These are phyloP conservation scores for Russula virescens DNA, from an alignment of 768 basidiomycete genomes.

Conservation along the genomic window DNA sequence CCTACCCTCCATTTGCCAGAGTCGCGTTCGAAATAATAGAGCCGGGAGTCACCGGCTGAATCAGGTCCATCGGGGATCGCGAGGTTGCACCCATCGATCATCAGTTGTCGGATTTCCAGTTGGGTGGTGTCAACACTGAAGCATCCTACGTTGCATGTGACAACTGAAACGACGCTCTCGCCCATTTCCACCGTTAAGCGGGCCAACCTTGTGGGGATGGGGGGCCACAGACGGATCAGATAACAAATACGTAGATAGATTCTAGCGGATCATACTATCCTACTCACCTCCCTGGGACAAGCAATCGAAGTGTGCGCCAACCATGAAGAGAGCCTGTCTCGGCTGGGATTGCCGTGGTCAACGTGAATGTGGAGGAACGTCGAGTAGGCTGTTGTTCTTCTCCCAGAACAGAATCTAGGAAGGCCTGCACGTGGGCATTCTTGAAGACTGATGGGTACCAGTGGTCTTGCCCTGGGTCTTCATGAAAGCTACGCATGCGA, in stretches of 20 bases:
- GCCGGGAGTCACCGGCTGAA: background rate
- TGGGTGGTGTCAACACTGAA: constrained; percentile 20
- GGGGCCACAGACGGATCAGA: too few species aligned
- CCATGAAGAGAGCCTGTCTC: constrained; percentile 71
- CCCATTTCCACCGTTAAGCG: constrained; percentile 32
- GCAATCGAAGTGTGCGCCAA: constrained; percentile 54
- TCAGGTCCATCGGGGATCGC: background rate
- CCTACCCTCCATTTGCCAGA: constrained; percentile 12
- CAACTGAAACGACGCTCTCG: constrained; percentile 11
- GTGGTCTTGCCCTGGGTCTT: constrained; percentile 58
- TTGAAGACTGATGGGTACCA: constrained; percentile 63
- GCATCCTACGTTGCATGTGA: constrained; percentile 28
- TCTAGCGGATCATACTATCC: background rate
- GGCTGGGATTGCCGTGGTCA: constrained; percentile 64
- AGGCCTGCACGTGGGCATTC: constrained; percentile 48
- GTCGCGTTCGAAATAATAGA: constrained; percentile 1
- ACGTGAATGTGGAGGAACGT: constrained; percentile 43
- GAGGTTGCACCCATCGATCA: constrained; percentile 8
- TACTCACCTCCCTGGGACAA: constrained; percentile 62
- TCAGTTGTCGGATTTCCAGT: constrained; percentile 13
- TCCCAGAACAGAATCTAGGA: constrained; percentile 41
- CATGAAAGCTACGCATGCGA: constrained; percentile 42
- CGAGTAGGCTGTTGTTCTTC: background rate
- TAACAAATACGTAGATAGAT: background rate
- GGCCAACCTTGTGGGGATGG: constrained; percentile 32